A percentile compares a stretch with the other conserved stretches of the same genome.
Evolutionary conservation across 2,329 filamentous ascomycete species (phyloP).

Genomic region (Stagonosporopsis chrysanthemi): DNA sequence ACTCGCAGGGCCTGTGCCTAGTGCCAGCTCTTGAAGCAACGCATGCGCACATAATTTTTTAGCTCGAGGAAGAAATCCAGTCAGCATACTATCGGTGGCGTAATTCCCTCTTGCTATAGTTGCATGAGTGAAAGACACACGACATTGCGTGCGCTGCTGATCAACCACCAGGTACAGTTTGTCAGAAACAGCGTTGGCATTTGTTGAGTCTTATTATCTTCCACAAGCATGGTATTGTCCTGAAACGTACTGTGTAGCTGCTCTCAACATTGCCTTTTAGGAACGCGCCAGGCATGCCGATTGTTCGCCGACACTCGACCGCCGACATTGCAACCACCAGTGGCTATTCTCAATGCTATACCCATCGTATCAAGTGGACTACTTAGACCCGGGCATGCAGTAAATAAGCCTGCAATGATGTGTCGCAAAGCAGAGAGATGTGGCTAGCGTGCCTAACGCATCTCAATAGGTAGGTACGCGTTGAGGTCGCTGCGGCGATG

Average conservation of each 20-base stretch:
- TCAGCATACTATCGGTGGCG: not conserved
- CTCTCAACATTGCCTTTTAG: too few species aligned
- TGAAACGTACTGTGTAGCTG: not conserved
- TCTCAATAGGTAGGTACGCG: not conserved
- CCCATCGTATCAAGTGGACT: not conserved
- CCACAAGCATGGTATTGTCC: not conserved
- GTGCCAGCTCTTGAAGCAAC: not conserved
- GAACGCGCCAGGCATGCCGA: not conserved
- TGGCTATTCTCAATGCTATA: not conserved
- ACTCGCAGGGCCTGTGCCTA: not conserved
- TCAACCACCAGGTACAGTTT: not conserved
- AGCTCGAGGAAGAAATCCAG: not conserved
- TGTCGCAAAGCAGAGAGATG: not conserved
- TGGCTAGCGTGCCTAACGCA: not conserved
- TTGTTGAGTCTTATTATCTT: not conserved
- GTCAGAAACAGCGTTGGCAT: not conserved
- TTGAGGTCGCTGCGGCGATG: not conserved
- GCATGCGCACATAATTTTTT: not conserved
- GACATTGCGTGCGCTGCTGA: not conserved
- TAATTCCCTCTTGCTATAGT: not conserved
- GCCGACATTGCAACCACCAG: not conserved
- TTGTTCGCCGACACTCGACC: slow-evolving; percentile 10
- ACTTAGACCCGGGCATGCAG: slow-evolving; percentile 4
- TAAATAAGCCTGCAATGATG: not conserved
- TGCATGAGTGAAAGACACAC: not conserved